Percentiles rank a stretch among this genome's conserved stretches.
phyloP scores from a whole-genome alignment of 352 stramenopile genomes.

The Phytopythium litorale region DNA sequence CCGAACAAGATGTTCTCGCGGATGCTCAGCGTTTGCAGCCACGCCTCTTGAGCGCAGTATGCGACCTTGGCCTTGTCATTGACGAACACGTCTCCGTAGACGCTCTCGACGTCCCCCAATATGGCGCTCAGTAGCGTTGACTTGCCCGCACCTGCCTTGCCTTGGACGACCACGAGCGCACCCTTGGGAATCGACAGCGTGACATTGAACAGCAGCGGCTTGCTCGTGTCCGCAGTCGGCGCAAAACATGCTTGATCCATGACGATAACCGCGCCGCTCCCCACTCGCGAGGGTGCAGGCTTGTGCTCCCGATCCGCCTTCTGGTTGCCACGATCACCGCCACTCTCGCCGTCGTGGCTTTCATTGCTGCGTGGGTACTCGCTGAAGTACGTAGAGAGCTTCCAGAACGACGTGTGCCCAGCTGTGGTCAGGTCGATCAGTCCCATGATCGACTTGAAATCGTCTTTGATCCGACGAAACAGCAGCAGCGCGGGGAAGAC shows the following conservation, averaged over 20 bases:
- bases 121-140: constrained; percentile 51
- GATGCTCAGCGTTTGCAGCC: constrained; percentile 96
- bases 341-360: neutral
- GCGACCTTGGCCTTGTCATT: constrained; percentile 32
- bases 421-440: constrained; percentile 21
- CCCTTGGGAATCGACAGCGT: constrained; percentile 39
- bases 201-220: constrained; percentile 51
- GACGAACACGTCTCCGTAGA: constrained; percentile 33
- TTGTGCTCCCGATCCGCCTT: neutral
- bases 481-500: constrained; percentile 34
- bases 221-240: constrained; percentile 19
- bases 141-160: constrained; percentile 62
- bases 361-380: neutral
- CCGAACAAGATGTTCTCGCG: constrained; percentile 98
- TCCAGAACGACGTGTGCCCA: constrained; percentile 20
- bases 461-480: constrained; percentile 26
- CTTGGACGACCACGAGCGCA: constrained; percentile 53
- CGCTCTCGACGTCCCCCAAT: constrained; percentile 39
- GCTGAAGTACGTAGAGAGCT: constrained; percentile 20
- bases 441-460: constrained; percentile 22
- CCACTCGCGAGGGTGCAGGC: neutral
- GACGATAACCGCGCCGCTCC: constrained; percentile 22
- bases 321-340: neutral
- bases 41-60: constrained; percentile 91
- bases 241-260: constrained; percentile 45